Base-by-base conservation (phyloP, 208 protist species). In the Trypanosoma theileri region DNA sequence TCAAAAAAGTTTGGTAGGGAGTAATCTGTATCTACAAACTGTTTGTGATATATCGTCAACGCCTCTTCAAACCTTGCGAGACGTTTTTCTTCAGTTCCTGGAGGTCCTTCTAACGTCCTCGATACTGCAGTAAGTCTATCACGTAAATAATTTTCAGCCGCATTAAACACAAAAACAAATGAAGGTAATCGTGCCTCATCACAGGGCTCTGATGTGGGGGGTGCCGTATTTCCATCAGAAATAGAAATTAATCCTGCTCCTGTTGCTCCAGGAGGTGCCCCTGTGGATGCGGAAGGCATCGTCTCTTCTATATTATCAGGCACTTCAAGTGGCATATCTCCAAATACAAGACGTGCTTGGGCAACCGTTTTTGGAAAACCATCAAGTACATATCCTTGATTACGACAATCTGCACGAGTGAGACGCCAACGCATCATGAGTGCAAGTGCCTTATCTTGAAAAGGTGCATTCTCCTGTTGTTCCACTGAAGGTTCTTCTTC, bases 371-470 rank as follows among this genome's bases (percentile, higher is more conserved):
- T 59, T 26, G 96, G 96, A 51, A 93, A 91, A 9, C 96, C 94
- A 58, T 97, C 92, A 6, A 98, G 69, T 19, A 98, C 76, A 71
- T 92, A 98, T 24, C 96, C 96, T 48, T 97, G 92, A 66, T 97
- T 96, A n/a, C 69, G 67, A 66, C 91, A 96, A 45, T 91, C 87
- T 40, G 85, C 70, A 64, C 85, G 84, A 6, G 76, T 60, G 2
- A 98, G 66, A 31, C 95, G 91, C 88, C 91, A 95, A 42, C 89
- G 84, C 59, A 97, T 66, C 83, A 97, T 97, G 45, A 88, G 21
- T n/a, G 89, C 84, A 46, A 98, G 75, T 8, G 88, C 86, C 56
- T 79, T 83, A 53, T 94, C 68, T 59, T 92, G 87, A 58, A 95
- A 91, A 26, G 89, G 85, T 3, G 88, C 82, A 64, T 88, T 84